These are phyloP conservation scores for Diplogelasinospora grovesii DNA, from an alignment of 495 filamentous ascomycete genomes.

Conservation along the genomic window DNA sequence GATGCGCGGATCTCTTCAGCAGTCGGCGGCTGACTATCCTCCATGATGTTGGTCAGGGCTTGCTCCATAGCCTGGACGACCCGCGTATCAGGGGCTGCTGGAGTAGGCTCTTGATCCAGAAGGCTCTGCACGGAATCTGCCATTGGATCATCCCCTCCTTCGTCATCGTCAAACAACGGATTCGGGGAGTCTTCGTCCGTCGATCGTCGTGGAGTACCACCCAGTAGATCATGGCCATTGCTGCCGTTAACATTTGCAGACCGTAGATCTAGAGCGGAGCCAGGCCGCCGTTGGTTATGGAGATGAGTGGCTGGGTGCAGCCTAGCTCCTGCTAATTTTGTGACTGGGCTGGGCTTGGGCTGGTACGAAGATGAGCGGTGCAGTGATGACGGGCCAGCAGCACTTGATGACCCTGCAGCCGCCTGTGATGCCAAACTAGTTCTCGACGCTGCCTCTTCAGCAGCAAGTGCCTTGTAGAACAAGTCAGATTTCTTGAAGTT, in stretches of 20 bases:
- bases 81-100: slow-evolving; percentile 42
- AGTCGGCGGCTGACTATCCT: slow-evolving; percentile 53
- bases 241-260: slow-evolving; percentile 22
- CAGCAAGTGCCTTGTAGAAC: slow-evolving; percentile 90
- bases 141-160: slow-evolving; percentile 44
- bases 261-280: slow-evolving; percentile 41
- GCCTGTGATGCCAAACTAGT: no score
- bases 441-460: slow-evolving; percentile 65
- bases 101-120: slow-evolving; percentile 34
- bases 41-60: slow-evolving; percentile 92
- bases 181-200: slow-evolving; percentile 39
- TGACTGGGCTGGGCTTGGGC: slow-evolving; percentile 33
- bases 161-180: slow-evolving; percentile 52
- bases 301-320: slow-evolving; percentile 19
- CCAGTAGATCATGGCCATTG: slow-evolving; percentile 28
- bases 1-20: slow-evolving; percentile 55
- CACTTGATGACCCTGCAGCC: no score
- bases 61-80: slow-evolving; percentile 91
- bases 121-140: slow-evolving; percentile 47
- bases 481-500: slow-evolving; percentile 87
- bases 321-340: slow-evolving; percentile 33
- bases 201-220: slow-evolving; percentile 31
- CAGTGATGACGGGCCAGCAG: slow-evolving; percentile 22
- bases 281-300: slow-evolving; percentile 30
- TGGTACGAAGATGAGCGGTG: slow-evolving; percentile 28